Base-by-base conservation (phyloP, 2,329 filamentous ascomycete genomes). In the Aureobasidium sp. region DNA sequence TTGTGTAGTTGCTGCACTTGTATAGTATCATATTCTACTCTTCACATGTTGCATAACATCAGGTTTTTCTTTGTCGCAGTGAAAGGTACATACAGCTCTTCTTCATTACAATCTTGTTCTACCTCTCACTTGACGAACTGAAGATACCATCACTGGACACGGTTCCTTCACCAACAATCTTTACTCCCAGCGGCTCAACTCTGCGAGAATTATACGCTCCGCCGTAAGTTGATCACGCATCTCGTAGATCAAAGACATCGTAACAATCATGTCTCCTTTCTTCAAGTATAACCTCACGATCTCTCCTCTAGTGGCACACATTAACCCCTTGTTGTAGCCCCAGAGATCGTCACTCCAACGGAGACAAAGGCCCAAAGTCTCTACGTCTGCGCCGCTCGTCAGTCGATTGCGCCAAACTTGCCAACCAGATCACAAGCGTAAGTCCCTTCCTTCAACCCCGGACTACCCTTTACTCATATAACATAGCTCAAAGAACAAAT, bases 301-400 rank as follows among this genome's bases (percentile, higher is more conserved):
- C 55, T 25, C 6, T 33, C 5, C 8, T 20, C 23, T 4, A 20
- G 15, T 11, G 40, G 27, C 33, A 27, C 23, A 20, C 9, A 29
- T 29, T 20, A 55, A 40, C 23, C 33, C 36, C 51, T 47, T 27
- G 5, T 36, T 11, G 1, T 6, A 59, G 55, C 40, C 55, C 42
- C n/a, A 47, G 36, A 59, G 55, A 59, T 40, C 55, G 42, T n/a
- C 38, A 59, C 58, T 61, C 31, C 43, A 51, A 18, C 43, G 45
- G 47, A 36, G 27, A 50, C 45, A 61, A 50, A 50, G 23, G 54
- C 16, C 33, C 31, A 4, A 38, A 51, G 3, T 40, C 20, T 1
- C 31, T 23, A 4, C 29, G 33, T 29, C 18, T 25, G 15, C 43
- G 43, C 7, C 45, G 29, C 3, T 29, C 42, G 13, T 4, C 56